Evolutionary conservation across 2,329 filamentous ascomycete genomes (phyloP), one percentile per base, ranked within the genome.

Genomic region (Stemphylium lycopersici): DNA sequence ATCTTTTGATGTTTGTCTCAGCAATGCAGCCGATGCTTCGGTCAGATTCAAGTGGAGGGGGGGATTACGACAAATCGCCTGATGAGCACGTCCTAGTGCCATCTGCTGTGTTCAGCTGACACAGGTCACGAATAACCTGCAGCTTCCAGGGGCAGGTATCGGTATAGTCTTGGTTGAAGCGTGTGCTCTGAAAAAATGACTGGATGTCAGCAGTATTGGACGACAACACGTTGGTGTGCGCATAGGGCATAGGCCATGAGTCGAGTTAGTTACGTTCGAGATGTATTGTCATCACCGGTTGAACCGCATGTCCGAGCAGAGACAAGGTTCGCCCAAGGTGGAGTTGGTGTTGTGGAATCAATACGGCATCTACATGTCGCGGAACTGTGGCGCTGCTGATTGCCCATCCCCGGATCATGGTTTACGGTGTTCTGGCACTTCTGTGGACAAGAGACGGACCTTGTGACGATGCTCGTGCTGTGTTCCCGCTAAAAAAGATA

Each of bases 371-470:
- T 39, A 51, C 44, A 68, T 70, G 65, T 65, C 66, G 71, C 72
- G 65, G 43, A 49, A 74, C 71, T 58, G 66, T 74, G 72, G 71
- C 71, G 68, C 56, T 65, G 55, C 61, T 65, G 61, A 62, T 62
- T 66, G 56, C 55, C 48, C 59, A 45, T 62, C 58, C 61, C 62
- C 59, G 54, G 57, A 63, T 56, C 59, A 51, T 63, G 56, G 57
- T 48, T 38, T 66, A 54, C 50, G 59, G 50, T 33, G 45, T 57
- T 55, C 61, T 61, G 60, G 67, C 61, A 59, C 61, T 61, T 53
- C 47, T 52, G 29, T 43, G 55, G 48, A 58, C 52, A 44, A 66
- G 56, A 54, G 58, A 56, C 54, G 54, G 52, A 59, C 54, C 48
- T 67, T 63, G 64, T 68, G 64, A 64, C 59, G 52, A 63, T 66